phyloP scores from a whole-genome alignment of 1,284 basidiomycete species.

The Rhizoctonia solani region DNA sequence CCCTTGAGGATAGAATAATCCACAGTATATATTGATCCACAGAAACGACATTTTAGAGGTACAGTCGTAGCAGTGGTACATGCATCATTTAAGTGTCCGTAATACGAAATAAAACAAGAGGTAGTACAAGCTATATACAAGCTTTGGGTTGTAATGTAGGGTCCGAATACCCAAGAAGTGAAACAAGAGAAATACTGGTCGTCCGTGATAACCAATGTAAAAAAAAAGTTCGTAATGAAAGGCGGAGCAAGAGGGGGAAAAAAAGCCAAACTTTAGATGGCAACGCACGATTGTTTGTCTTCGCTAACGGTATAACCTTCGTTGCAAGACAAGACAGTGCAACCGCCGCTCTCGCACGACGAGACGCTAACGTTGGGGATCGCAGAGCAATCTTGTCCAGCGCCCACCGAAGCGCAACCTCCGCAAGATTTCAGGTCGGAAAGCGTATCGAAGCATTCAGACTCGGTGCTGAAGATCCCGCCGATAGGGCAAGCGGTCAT shows the following conservation, averaged over 20 bases:
- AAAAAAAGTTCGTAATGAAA: constrained; percentile 8
- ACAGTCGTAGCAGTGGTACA: too few species aligned
- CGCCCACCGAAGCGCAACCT: constrained; percentile 14
- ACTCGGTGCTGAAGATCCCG: background rate
- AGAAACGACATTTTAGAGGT: too few species aligned
- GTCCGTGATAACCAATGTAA: background rate
- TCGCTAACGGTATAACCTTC: background rate
- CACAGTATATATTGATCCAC: too few species aligned
- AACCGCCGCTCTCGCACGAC: background rate
- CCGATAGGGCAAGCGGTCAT: constrained; percentile 4
- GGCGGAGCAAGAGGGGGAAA: background rate
- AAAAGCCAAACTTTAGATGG: background rate
- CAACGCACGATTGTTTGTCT: background rate
- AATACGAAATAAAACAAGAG: too few species aligned
- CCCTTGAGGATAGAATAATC: too few species aligned
- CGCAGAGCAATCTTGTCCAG: constrained; percentile 13
- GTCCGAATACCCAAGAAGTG: too few species aligned
- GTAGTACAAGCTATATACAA: too few species aligned
- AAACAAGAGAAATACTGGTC: too few species aligned
- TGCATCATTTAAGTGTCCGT: too few species aligned
- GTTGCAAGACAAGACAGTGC: constrained; percentile 20
- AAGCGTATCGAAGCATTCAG: constrained; percentile 3
- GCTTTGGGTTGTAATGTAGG: too few species aligned
- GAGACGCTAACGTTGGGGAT: constrained; percentile 5
- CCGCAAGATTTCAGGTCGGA: constrained; percentile 17